Base-by-base conservation (phyloP, 148 eudicot species). In the Amaranthus cruentus region DNA sequence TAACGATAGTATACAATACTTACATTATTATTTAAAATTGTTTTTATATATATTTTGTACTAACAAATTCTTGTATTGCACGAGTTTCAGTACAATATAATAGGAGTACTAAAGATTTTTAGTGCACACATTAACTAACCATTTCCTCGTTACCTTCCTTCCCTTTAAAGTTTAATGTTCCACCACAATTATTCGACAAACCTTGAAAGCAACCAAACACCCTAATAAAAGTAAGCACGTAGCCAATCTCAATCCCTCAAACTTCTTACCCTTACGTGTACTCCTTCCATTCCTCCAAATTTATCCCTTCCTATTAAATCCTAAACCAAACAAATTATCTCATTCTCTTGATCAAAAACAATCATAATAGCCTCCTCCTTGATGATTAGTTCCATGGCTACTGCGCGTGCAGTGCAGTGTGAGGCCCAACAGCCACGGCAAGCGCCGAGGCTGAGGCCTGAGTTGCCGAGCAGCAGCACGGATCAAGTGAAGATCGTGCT, bases 401-500 rank as follows among this genome's bases (percentile, higher is more conserved):
- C 79, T 47, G 75, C 75, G 62, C 86, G 83, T 67, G 77, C 77
- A 0, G 76, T 89, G 21, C 74, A 79, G 56, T 86, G 88, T 77
- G 79, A 85, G 74, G 55, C 89, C 47, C 82, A 81, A 65, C 70
- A 84, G 1, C 71, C 76, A 6, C 79, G 75, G 12, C 83, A 83
- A 61, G 76, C 78, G 4, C 81, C 81, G 72, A 85, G 69, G 75
- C 48, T 50, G 66, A 83, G 72, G 54, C 59, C 48, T 15, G 61
- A 42, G 58, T 62, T 61, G 3, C 6, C 80, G 43, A 2, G 67
- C 38, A 64, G 66, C 15, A 15, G 74, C 21, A 7, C 83, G 15
- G 96, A 83, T 66, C 84, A 78, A 63, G 85, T 59, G 46, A 89
- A 86, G 84, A 83, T 94, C 14, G 58, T 87, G 56, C 71, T 88